These are phyloP conservation scores for Fraxinus americana DNA, from an alignment of 257 asterid genomes.

Conservation along the genomic window DNA sequence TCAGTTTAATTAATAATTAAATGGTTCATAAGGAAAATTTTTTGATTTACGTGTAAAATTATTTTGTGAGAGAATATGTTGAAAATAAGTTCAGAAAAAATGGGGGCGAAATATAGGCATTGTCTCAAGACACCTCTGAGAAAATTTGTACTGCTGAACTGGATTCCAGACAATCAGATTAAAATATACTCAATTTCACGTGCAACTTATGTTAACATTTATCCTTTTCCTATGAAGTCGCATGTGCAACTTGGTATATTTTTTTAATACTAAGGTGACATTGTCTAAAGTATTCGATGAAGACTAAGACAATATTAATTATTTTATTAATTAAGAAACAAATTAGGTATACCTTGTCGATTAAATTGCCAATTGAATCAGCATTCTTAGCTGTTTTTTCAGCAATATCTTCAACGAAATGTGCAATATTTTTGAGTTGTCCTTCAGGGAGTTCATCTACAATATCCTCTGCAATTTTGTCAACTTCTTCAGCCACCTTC, in stretches of 20 bases:
- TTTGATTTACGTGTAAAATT: no score
- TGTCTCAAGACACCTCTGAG: no score
- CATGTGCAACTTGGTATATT: neutral
- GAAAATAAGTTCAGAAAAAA: no score
- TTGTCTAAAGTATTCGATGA: neutral
- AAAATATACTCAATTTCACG: neutral
- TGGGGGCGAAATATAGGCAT: no score
- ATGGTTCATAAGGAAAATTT: neutral
- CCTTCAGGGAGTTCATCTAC: constrained; percentile 59
- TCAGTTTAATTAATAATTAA: neutral
- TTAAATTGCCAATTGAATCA: constrained; percentile 45
- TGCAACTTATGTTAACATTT: neutral
- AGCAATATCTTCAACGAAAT: constrained; percentile 46
- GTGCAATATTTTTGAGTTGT: constrained; percentile 37
- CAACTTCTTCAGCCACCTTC: constrained; percentile 57
- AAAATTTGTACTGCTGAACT: no score
- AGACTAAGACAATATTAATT: neutral
- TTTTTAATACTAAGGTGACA: neutral
- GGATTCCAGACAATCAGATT: neutral
- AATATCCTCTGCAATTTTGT: constrained; percentile 51
- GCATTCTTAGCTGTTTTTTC: constrained; percentile 59
- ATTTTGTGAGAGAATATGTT: no score
- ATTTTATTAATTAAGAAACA: neutral
- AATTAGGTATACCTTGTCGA: constrained; percentile 51
- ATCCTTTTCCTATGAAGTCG: neutral